A percentile compares a stretch with the other conserved stretches of the same genome.
Conservation (phyloP, 2,329 filamentous ascomycete genomes). For the Xylaria sp. region DNA sequence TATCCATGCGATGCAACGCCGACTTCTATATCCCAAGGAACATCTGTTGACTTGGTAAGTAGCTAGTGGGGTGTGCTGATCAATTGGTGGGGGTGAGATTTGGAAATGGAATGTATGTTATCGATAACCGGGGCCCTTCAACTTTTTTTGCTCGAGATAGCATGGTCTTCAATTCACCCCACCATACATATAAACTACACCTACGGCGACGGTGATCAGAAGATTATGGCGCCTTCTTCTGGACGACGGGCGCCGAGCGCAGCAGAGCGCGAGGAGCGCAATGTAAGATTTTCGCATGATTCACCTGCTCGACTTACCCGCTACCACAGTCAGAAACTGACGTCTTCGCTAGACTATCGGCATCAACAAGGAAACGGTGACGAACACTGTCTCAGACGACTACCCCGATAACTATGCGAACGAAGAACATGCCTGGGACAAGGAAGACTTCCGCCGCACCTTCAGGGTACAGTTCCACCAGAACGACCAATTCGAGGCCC, state of each 20-base stretch:
- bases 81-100: conserved; percentile 24
- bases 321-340: conserved; percentile 35
- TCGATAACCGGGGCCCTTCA: conserved; percentile 40
- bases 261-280: conserved; percentile 47
- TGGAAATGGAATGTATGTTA: conserved; percentile 27
- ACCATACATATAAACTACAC: conserved; percentile 37
- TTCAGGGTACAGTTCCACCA: conserved; percentile 86
- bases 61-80: conserved; percentile 38
- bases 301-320: background rate
- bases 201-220: conserved; percentile 11
- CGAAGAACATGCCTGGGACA: conserved; percentile 84
- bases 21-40: too few relatives aligned
- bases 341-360: conserved; percentile 73
- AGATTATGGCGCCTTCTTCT: conserved; percentile 50
- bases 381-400: conserved; percentile 87
- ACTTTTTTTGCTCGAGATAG: conserved; percentile 42
- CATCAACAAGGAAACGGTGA: conserved; percentile 90
- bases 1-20: background rate
- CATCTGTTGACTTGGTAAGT: background rate
- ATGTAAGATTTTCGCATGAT: conserved; percentile 38
- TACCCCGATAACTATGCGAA: conserved; percentile 91
- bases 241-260: conserved; percentile 40
- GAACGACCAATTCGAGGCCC: conserved; percentile 79
- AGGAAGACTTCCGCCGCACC: conserved; percentile 75
- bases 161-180: conserved; percentile 41